These are phyloP conservation scores for Aeschynomene evenia DNA, from an alignment of 306 rosid genomes.

Conservation along the genomic window DNA sequence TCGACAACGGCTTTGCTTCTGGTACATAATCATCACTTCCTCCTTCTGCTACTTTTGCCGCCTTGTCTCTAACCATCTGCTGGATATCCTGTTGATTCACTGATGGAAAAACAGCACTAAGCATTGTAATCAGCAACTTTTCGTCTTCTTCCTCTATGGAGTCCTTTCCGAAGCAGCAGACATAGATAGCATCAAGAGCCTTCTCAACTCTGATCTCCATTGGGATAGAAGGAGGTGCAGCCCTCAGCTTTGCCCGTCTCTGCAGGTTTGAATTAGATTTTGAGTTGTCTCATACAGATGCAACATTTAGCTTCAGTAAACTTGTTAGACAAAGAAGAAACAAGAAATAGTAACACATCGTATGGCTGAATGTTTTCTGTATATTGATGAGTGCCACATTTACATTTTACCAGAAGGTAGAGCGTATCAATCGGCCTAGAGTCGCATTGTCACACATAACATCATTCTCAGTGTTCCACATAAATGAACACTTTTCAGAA, in stretches of 20 bases:
- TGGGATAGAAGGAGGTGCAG: conserved; percentile 46
- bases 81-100: conserved; percentile 54
- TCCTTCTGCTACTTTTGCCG: conserved; percentile 62
- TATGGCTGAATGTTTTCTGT: too few relatives aligned
- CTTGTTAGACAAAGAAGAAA: too few relatives aligned
- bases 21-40: conserved; percentile 37
- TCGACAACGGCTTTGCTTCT: conserved; percentile 55
- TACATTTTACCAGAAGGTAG: too few relatives aligned
- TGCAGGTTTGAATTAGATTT: conserved; percentile 30
- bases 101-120: conserved; percentile 62
- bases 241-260: conserved; percentile 70
- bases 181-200: conserved; percentile 77
- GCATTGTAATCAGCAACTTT: conserved; percentile 53
- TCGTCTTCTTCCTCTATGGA: conserved; percentile 65
- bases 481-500: neutral
- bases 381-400: too few relatives aligned
- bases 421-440: too few relatives aligned
- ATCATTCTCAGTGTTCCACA: neutral
- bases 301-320: conserved; percentile 7
- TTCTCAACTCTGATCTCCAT: conserved; percentile 81
- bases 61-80: conserved; percentile 61
- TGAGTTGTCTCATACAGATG: neutral
- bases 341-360: too few relatives aligned
- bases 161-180: conserved; percentile 78
- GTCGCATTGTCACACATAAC: neutral